Base-by-base conservation (phyloP, 371 early-diverging fungal genomes). In the Rhizopus delemar region DNA sequence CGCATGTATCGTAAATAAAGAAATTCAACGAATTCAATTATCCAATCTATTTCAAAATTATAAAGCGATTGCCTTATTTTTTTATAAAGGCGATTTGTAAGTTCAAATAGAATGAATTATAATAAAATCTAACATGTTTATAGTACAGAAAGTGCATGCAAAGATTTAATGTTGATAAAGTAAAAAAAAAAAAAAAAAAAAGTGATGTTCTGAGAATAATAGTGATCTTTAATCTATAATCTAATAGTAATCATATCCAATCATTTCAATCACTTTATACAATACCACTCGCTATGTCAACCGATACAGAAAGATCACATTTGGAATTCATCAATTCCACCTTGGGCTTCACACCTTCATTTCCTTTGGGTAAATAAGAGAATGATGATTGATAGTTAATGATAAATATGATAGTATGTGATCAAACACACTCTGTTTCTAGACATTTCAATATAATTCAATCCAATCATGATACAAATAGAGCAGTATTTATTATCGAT, bases 11-110 rank as follows among this genome's bases (percentile, higher is more conserved):
- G 49, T 62, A 3, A 57, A 66, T 28, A 54, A 62, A 39, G 28
- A 62, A 49, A 57, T 70, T 22, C 46, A 28, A 3, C 52, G 63
- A 32, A 4, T 70, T 28, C 71, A 71, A 50, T 28, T 71, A 33
- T 71, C 71, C 2, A 41, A 2, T 31, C 15, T 64, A 9, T 49
- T 71, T 2, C 33, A 28, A 9, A 34, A 51, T n/a, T 32, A 59
- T 15, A 63, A 64, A 32, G 64, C 70, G 0, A 58, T 69, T 7
- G 63, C 69, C 6, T 52, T 73, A 11, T 73, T 73, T 53, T 73
- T 73, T 48, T 67, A 66, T 56, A 63, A 61, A 43, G 51, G 59
- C 16, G 70, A 73, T 51, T 65, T 69, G 73, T 73, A 66, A 51
- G 65, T 63, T 28, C n/a, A n/a, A n/a, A 8, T 29, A 55, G 4